A percentile compares a stretch with the other conserved stretches of the same genome.
These are phyloP conservation scores for Lichenothelia convexa DNA, from an alignment of 495 filamentous ascomycete genomes.

Conservation along the genomic window DNA sequence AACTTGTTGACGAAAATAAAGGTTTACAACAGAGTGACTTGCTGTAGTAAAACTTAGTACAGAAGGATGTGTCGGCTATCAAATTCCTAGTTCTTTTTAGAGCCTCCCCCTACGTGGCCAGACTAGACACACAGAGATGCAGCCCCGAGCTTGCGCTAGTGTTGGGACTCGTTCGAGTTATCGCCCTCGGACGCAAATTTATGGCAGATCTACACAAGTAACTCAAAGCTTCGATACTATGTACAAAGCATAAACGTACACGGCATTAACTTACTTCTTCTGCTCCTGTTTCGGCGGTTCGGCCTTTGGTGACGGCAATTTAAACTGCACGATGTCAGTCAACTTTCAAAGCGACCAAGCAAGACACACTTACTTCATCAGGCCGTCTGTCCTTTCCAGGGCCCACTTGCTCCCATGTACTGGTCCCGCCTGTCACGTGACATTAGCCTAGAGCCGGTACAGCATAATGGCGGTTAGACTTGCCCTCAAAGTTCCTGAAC, in stretches of 20 bases:
- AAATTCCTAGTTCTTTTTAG: no score
- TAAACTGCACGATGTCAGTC: constrained; percentile 39
- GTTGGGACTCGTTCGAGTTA: no score
- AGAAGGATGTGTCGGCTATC: no score
- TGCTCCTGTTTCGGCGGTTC: constrained; percentile 75
- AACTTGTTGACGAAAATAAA: no score
- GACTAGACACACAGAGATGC: no score
- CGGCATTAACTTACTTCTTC: constrained; percentile 65
- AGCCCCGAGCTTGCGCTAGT: no score
- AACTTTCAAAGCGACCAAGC: constrained; percentile 2
- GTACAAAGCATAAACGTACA: background rate
- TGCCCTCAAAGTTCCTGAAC: constrained; percentile 92
- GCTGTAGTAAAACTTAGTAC: no score
- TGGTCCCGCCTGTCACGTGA: constrained; percentile 22
- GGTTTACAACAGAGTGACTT: no score
- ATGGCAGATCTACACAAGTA: no score
- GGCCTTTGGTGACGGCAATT: constrained; percentile 85
- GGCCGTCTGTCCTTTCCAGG: constrained; percentile 61
- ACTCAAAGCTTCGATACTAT: no score
- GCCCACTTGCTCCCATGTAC: constrained; percentile 82
- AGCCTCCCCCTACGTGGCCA: no score
- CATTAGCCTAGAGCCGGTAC: constrained; percentile 27
- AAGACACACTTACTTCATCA: constrained; percentile 31
- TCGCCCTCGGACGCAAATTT: no score
- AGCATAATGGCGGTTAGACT: background rate